Base-by-base conservation (phyloP, 2,329 filamentous ascomycete genomes). In the Sphaerulina musiva region DNA sequence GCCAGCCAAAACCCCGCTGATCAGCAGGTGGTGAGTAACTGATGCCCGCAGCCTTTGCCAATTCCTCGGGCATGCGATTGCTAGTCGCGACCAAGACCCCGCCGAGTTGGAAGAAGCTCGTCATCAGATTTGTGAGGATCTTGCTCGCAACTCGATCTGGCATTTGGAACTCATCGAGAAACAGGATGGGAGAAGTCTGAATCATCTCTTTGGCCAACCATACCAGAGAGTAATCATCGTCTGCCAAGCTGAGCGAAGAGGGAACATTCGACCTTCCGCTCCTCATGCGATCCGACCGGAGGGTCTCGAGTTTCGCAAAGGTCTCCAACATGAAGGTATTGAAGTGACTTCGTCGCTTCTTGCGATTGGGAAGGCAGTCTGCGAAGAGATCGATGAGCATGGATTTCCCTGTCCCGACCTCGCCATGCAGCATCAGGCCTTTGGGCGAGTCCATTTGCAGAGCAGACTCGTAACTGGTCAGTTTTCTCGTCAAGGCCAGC, bases 371-470 rank as follows among this genome's bases (percentile, higher is more conserved):
- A 3, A 93, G 72, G 48, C 85, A 86, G 48, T 89, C 84, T 11
- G 86, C 86, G n/a, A 93, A 81, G 0, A 93, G 73, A 64, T 92
- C 87, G 11, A 91, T 78, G n/a, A 93, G 78, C 86, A 93, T 90
- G 4, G 83, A 87, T 68, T 93, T 93, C 11, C 88, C 87, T 0
- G 86, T 89, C 9, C 88, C 88, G 1, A 93, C 88, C 66, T 90
- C 87, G 6, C 88, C 87, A 26, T 89, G 88, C 0, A 93, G 76
- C 66, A 92, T 84, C 12, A 93, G 72, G 0, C 88, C 88, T 61
- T 78, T 81, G 0, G 88, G 88, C 0, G 85, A 89, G 62, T 87
- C 77, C 46, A 91, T 78, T 44, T 82, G 75, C 57, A 89, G 78
- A 9, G 87, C 87, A 17, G 81, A 80, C 66, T 91, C 83, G 65